phyloP scores from a whole-genome alignment of 2,329 filamentous ascomycete genomes.

The Phaeophleospora eucalypticola region DNA sequence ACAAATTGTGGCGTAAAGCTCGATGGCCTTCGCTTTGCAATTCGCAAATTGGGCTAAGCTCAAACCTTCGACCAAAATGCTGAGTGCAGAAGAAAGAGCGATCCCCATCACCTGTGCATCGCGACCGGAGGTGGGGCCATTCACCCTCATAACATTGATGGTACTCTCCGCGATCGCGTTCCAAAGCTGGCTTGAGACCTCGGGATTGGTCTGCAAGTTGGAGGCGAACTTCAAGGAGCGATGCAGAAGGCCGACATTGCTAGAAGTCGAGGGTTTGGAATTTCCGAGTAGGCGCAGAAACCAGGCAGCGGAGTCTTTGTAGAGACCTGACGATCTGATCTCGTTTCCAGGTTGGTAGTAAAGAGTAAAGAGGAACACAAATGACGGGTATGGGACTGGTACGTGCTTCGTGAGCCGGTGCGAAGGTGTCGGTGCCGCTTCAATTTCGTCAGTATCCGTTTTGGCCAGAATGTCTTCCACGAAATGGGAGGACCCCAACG shows the following conservation, averaged over 20 bases:
- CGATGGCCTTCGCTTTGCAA: slow-evolving; percentile 18
- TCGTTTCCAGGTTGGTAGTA: slow-evolving; percentile 19
- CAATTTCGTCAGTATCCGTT: slow-evolving; percentile 57
- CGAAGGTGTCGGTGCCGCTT: slow-evolving; percentile 63
- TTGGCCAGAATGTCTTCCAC: slow-evolving; percentile 47
- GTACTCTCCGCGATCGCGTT: slow-evolving; percentile 15
- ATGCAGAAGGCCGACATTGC: slow-evolving; percentile 17
- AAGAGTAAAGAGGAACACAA: slow-evolving; percentile 49
- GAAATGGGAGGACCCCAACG: slow-evolving; percentile 49
- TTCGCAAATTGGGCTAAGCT: slow-evolving; percentile 16
- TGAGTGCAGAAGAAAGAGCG: slow-evolving; percentile 61
- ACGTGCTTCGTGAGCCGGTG: slow-evolving; percentile 53
- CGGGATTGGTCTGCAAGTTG: background rate
- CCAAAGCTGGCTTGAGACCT: slow-evolving; percentile 12
- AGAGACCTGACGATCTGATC: slow-evolving; percentile 5
- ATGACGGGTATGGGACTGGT: slow-evolving; percentile 53
- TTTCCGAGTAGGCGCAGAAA: slow-evolving; percentile 15
- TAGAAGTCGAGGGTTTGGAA: slow-evolving; percentile 15
- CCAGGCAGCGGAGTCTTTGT: slow-evolving; percentile 15
- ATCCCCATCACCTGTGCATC: slow-evolving; percentile 17
- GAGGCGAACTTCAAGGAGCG: slow-evolving; percentile 10
- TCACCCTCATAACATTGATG: slow-evolving; percentile 4
- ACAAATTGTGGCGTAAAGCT: slow-evolving; percentile 33
- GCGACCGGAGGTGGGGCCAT: slow-evolving; percentile 3
- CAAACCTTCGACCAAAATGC: slow-evolving; percentile 62